Conservation (phyloP, 352 stramenopile genomes). For the Pythium brachiatum region DNA sequence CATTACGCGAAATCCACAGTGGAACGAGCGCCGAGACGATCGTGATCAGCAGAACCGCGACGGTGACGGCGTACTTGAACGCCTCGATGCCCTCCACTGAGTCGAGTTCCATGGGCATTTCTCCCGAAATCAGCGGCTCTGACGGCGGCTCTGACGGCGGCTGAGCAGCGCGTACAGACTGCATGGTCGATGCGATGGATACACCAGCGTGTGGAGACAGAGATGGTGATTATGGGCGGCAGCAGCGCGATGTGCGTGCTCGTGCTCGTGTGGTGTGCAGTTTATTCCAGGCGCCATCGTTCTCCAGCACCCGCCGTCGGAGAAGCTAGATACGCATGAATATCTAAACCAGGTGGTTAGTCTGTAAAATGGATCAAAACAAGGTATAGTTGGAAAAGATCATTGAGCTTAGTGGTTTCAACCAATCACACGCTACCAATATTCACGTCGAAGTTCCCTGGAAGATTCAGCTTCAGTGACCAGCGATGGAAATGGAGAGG, state of each 20-base stretch:
- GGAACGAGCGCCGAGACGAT: constrained; percentile 47
- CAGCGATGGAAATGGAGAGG: background rate
- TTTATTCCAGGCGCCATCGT: background rate
- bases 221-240: background rate
- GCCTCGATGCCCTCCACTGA: constrained; percentile 24
- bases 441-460: background rate
- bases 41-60: constrained; percentile 55
- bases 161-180: background rate
- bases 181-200: constrained; percentile 1
- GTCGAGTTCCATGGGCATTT: constrained; percentile 17
- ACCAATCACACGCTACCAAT: background rate
- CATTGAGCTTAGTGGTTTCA: background rate
- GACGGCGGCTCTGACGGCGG: background rate
- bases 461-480: background rate
- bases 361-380: background rate
- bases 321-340: background rate
- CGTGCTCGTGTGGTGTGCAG: background rate
- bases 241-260: background rate
- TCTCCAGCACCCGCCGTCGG: constrained; percentile 6
- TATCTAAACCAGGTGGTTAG: too few species aligned
- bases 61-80: constrained; percentile 57
- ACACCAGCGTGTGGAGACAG: background rate
- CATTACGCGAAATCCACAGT: constrained; percentile 49
- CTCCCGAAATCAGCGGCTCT: constrained; percentile 2
- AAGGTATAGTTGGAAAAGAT: constrained; percentile 1